Conservation (phyloP, 2,329 filamentous ascomycete genomes). For the Pseudogymnoascus sp. region DNA sequence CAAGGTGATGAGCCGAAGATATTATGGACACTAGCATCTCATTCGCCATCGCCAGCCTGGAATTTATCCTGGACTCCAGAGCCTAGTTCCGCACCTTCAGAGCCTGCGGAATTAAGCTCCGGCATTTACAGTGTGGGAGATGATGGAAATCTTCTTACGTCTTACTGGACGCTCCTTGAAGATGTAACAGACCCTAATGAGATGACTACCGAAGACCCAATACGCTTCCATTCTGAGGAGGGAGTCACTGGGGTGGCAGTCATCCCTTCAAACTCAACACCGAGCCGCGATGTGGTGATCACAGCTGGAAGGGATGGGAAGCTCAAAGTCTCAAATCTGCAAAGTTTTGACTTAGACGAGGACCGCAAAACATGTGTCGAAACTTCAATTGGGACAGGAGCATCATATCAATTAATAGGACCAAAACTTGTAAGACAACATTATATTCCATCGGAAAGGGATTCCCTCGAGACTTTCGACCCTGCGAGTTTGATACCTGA, state of each 20-base stretch:
- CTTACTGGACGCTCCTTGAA: background rate
- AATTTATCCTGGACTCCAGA: background rate
- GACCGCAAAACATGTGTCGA: background rate
- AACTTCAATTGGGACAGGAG: background rate
- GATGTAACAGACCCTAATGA: background rate
- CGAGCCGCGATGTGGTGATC: background rate
- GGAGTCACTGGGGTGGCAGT: background rate
- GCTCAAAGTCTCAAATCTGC: background rate
- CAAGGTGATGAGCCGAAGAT: background rate
- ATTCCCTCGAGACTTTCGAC: background rate
- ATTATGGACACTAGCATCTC: background rate
- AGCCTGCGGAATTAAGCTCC: background rate
- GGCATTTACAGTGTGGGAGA: background rate
- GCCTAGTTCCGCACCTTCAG: background rate
- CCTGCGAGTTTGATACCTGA: background rate
- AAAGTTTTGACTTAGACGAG: background rate
- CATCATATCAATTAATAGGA: background rate
- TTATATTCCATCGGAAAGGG: background rate
- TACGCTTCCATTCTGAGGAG: background rate
- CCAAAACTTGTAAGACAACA: background rate
- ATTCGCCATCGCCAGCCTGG: background rate
- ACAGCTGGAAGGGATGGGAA: background rate
- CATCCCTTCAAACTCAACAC: background rate
- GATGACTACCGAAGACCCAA: background rate
- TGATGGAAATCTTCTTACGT: background rate